phyloP scores from a whole-genome alignment of 2,329 filamentous ascomycete genomes.

The Pseudogymnoascus sp. region DNA sequence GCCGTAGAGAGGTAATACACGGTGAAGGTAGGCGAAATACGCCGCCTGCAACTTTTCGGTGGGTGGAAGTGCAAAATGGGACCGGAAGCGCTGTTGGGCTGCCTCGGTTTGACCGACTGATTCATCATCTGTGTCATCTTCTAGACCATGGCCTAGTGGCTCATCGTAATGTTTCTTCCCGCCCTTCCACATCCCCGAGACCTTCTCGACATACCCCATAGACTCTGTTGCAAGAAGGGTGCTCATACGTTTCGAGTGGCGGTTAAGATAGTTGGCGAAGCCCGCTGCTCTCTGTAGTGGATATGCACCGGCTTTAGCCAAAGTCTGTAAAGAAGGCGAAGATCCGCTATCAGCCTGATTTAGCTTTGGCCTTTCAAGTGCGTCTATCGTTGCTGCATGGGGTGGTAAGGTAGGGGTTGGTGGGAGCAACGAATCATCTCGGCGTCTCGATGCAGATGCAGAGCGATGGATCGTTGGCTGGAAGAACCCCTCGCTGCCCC shows the following conservation, averaged over 20 bases:
- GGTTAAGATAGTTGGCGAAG: conserved; percentile 75
- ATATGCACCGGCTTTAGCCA: conserved; percentile 59
- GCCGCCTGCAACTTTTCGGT: conserved; percentile 79
- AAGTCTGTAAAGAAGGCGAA: conserved; percentile 48
- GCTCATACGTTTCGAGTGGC: conserved; percentile 72
- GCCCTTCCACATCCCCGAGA: conserved; percentile 94
- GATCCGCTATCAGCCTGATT: conserved; percentile 31
- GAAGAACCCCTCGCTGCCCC: conserved; percentile 80
- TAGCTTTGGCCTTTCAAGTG: conserved; percentile 14
- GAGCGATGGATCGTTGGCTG: conserved; percentile 61
- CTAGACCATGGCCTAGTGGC: conserved; percentile 42
- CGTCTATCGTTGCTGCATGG: conserved; percentile 20
- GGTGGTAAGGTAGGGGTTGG: conserved; percentile 13
- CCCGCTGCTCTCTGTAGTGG: conserved; percentile 77
- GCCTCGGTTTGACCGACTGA: conserved; percentile 58
- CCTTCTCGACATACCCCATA: conserved; percentile 94
- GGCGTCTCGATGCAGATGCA: conserved; percentile 21
- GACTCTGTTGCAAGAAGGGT: conserved; percentile 79
- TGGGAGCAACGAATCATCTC: conserved; percentile 20
- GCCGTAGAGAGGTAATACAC: conserved; percentile 85
- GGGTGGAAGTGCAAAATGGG: conserved; percentile 82
- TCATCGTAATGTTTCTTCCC: conserved; percentile 82
- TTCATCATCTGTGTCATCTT: conserved; percentile 47
- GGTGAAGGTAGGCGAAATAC: conserved; percentile 87
- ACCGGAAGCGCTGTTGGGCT: conserved; percentile 74